phyloP scores from a whole-genome alignment of 352 stramenopile genomes.

The Globisporangium spiculum region DNA sequence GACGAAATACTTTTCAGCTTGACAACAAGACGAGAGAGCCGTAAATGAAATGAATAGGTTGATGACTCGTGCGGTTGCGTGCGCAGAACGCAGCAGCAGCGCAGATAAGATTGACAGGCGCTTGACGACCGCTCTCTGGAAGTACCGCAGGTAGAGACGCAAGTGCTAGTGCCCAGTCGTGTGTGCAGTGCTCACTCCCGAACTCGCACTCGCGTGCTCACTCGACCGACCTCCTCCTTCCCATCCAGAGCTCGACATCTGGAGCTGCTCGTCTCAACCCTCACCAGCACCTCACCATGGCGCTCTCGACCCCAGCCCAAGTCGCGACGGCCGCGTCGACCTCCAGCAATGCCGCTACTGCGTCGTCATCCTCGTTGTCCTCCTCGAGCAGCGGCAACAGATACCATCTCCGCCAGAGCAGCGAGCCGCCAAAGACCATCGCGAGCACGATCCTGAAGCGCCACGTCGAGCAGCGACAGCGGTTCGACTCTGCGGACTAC shows the following conservation, averaged over 20 bases:
- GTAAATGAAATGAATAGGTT: neutral
- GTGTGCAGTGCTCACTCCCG: slow-evolving; percentile 5
- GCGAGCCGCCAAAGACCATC: slow-evolving; percentile 21
- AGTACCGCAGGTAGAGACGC: neutral
- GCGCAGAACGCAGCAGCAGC: neutral
- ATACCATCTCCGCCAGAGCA: neutral
- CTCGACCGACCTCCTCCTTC: neutral
- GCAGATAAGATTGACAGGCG: neutral
- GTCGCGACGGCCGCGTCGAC: neutral
- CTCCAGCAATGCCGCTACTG: neutral
- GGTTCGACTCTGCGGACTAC: slow-evolving; percentile 76
- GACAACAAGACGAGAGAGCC: neutral
- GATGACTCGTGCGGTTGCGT: neutral
- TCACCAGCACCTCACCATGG: slow-evolving; percentile 7
- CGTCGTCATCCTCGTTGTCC: neutral
- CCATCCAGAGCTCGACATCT: neutral
- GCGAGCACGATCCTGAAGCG: slow-evolving; percentile 51
- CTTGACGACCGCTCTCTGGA: neutral
- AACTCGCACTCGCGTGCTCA: slow-evolving; percentile 9
- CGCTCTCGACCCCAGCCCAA: slow-evolving; percentile 3
- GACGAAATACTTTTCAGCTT: neutral
- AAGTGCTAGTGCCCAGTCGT: neutral
- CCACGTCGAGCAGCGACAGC: slow-evolving; percentile 48
- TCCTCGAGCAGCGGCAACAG: neutral
- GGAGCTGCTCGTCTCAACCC: neutral